A percentile compares a stretch with the other conserved stretches of the same genome.
Evolutionary conservation across 768 basidiomycete genomes (phyloP).

Genomic region (Phlebiopsis flavidoalba): DNA sequence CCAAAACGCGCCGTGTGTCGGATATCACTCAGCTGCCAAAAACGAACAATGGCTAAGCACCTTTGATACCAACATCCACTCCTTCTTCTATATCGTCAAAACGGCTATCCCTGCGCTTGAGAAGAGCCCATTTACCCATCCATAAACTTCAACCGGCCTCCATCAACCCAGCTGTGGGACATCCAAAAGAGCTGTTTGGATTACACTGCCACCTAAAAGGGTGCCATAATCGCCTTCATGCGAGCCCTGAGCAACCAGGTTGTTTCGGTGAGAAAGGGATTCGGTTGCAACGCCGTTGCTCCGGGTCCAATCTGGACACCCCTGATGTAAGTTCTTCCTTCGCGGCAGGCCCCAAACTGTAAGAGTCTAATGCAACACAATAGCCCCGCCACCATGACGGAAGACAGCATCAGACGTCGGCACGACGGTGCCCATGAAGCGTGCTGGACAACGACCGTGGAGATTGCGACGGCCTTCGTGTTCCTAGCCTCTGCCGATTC

Average conservation of each 20-base stretch:
- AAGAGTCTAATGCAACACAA: not conserved
- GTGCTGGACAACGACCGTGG: constrained; percentile 48
- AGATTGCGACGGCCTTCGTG: constrained; percentile 43
- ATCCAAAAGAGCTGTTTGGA: constrained; percentile 45
- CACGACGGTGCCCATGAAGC: constrained; percentile 34
- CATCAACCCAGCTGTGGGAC: constrained; percentile 40
- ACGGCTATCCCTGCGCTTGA: constrained; percentile 40
- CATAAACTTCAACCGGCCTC: constrained; percentile 42
- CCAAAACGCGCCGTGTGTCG: constrained; percentile 34
- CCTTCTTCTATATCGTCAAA: constrained; percentile 44
- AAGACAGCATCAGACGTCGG: constrained; percentile 27
- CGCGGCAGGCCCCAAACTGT: not conserved
- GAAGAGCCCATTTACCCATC: constrained; percentile 24
- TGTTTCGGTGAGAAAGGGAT: constrained; percentile 43
- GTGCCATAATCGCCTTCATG: constrained; percentile 44
- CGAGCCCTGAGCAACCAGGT: constrained; percentile 46
- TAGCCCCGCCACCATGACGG: constrained; percentile 31
- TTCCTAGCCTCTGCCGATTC: constrained; percentile 44
- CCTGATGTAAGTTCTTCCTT: constrained; percentile 25
- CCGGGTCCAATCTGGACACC: constrained; percentile 48
- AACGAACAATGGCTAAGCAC: constrained; percentile 39
- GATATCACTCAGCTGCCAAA: constrained; percentile 27
- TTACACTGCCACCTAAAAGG: constrained; percentile 53
- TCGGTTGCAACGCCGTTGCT: constrained; percentile 33
- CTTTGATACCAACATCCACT: constrained; percentile 34